Evolutionary conservation across 345 rosid genomes (phyloP).

Genomic region (Hypericum androsaemum): DNA sequence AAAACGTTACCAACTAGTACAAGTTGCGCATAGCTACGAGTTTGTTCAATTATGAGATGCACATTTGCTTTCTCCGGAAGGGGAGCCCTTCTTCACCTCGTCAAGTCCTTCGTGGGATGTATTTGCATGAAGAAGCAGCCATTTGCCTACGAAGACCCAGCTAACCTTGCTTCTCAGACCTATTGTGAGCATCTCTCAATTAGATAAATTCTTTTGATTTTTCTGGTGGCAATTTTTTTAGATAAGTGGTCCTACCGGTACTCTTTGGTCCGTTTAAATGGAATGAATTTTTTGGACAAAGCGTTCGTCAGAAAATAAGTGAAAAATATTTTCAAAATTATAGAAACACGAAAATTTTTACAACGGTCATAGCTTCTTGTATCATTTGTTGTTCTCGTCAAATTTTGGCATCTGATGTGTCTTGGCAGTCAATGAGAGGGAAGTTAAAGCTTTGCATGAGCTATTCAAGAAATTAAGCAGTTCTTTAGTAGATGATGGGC

Average conservation of each 20-base stretch:
- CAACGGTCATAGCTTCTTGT: not conserved
- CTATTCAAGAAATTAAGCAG: constrained; percentile 56
- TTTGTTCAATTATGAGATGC: too few species aligned
- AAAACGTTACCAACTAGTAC: too few species aligned
- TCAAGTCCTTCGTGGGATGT: too few species aligned
- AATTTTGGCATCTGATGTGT: not conserved
- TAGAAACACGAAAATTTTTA: too few species aligned
- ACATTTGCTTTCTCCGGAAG: too few species aligned
- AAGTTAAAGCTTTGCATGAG: constrained; percentile 44
- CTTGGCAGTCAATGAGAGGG: constrained; percentile 42
- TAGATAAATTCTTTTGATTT: not conserved
- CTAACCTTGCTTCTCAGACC: constrained; percentile 28
- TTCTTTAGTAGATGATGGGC: constrained; percentile 44
- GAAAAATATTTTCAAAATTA: too few species aligned
- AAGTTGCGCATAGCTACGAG: too few species aligned
- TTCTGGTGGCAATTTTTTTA: not conserved
- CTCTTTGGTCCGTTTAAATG: too few species aligned
- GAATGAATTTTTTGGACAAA: too few species aligned
- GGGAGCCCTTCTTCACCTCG: too few species aligned
- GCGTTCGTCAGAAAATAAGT: too few species aligned
- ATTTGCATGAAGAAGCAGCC: constrained; percentile 14
- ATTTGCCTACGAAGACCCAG: constrained; percentile 9
- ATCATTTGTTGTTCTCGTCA: not conserved
- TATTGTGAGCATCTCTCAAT: constrained; percentile 13
- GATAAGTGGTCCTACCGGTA: too few species aligned